phyloP scores from a whole-genome alignment of 768 basidiomycete species.

The Podaxis sp. region DNA sequence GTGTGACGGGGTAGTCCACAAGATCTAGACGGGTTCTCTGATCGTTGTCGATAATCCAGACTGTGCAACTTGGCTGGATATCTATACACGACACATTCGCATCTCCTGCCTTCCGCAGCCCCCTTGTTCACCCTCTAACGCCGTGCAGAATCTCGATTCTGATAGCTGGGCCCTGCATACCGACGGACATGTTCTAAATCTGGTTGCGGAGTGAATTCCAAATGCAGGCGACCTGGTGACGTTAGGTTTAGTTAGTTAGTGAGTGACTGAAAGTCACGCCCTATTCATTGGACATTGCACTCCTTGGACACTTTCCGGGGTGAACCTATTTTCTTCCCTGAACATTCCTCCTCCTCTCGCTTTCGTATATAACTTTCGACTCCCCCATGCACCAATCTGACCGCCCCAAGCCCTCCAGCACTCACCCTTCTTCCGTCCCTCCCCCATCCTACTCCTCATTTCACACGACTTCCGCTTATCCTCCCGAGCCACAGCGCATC shows the following conservation, averaged over 20 bases:
- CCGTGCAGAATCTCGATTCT: not conserved
- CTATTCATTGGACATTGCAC: not conserved
- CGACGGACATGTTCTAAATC: not conserved
- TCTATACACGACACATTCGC: not conserved
- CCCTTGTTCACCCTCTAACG: not conserved
- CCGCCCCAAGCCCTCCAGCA: conserved; percentile 17
- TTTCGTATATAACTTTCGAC: conserved; percentile 10
- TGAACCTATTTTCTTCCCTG: conserved; percentile 8
- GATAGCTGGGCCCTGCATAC: not conserved
- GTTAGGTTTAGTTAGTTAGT: not conserved
- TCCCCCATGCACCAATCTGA: conserved; percentile 32
- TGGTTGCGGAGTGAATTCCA: not conserved
- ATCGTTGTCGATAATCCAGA: no score
- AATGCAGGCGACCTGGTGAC: conserved; percentile 1
- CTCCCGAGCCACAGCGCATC: conserved; percentile 9
- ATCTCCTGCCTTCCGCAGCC: not conserved
- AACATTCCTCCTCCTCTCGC: conserved; percentile 12
- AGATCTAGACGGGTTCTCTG: no score
- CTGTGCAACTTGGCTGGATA: not conserved
- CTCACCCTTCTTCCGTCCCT: conserved; percentile 8
- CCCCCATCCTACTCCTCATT: conserved; percentile 19
- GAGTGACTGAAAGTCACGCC: conserved; percentile 1
- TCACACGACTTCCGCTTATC: conserved; percentile 15
- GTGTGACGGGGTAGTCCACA: not conserved
- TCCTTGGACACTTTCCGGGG: conserved; percentile 2